Evolutionary conservation across 2,329 filamentous ascomycete species (phyloP).

Genomic region (Endothia cerciana): DNA sequence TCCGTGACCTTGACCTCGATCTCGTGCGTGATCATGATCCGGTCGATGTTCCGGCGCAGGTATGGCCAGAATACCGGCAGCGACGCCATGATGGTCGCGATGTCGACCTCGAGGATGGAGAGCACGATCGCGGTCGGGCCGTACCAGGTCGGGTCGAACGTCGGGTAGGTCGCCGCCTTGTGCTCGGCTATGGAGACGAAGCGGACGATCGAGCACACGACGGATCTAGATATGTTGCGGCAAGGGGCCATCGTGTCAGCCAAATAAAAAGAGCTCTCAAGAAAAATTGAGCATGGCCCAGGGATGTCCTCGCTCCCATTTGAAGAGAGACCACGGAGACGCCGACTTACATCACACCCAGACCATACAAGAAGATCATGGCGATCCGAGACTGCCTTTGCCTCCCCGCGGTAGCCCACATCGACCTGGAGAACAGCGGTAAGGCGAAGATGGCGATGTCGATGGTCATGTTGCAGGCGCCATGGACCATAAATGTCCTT

Average conservation of each 20-base stretch:
- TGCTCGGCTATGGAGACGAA: constrained; percentile 32
- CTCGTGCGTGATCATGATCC: constrained; percentile 36
- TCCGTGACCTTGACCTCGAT: constrained; percentile 32
- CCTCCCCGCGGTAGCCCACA: constrained; percentile 23
- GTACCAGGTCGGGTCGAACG: constrained; percentile 37
- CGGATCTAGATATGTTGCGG: constrained; percentile 29
- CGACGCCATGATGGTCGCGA: constrained; percentile 35
- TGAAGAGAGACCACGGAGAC: background rate
- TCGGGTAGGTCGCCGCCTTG: constrained; percentile 31
- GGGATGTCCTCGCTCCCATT: no score
- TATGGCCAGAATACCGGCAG: constrained; percentile 39
- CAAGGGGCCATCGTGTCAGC: background rate
- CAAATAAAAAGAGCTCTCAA: background rate
- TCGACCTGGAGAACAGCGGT: constrained; percentile 22
- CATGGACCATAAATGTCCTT: constrained; percentile 22
- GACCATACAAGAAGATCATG: constrained; percentile 18
- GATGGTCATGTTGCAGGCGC: constrained; percentile 25
- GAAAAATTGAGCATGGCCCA: no score
- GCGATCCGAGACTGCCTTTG: constrained; percentile 19
- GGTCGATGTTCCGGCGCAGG: constrained; percentile 32
- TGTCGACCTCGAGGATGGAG: constrained; percentile 35
- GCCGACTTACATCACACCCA: constrained; percentile 29
- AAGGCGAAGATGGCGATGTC: constrained; percentile 25
- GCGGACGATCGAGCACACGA: constrained; percentile 33
- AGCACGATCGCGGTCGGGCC: constrained; percentile 33